Evolutionary conservation across 352 stramenopile genomes (phyloP).

Genomic region (Saprolegnia parasitica): DNA sequence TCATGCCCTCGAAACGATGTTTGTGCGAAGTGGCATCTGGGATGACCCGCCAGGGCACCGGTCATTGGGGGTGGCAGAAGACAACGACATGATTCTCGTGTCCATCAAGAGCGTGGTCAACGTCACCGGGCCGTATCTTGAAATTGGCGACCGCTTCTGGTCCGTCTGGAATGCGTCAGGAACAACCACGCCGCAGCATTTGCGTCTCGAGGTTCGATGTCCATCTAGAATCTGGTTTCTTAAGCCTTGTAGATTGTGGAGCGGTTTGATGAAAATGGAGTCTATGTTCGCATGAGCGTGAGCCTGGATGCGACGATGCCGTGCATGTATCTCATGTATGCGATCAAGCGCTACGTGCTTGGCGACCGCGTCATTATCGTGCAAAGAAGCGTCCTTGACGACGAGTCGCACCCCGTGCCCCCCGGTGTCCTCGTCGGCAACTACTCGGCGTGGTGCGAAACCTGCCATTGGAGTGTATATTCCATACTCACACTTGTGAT

Average conservation of each 20-base stretch:
- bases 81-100: constrained; percentile 1
- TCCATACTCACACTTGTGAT: not conserved
- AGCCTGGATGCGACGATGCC: not conserved
- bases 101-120: constrained; percentile 5
- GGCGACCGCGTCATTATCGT: constrained; percentile 5
- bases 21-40: constrained; percentile 1
- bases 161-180: not conserved
- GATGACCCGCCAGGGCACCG: not conserved
- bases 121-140: not conserved
- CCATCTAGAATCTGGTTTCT: not conserved
- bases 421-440: not conserved
- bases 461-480: not conserved
- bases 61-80: not conserved
- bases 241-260: not conserved
- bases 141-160: not conserved
- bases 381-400: not conserved
- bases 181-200: not conserved
- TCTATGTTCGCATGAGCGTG: constrained; percentile 1
- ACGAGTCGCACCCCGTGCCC: not conserved
- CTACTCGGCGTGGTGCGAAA: not conserved
- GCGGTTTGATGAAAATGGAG: not conserved
- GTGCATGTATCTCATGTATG: constrained; percentile 3
- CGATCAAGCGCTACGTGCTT: constrained; percentile 11
- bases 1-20: constrained; percentile 9
- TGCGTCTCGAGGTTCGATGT: not conserved